Percentiles rank a stretch among this genome's conserved stretches.
These are phyloP conservation scores for Geotrichum klebahnii DNA, from an alignment of 1,139 yeast genomes.

Conservation along the genomic window DNA sequence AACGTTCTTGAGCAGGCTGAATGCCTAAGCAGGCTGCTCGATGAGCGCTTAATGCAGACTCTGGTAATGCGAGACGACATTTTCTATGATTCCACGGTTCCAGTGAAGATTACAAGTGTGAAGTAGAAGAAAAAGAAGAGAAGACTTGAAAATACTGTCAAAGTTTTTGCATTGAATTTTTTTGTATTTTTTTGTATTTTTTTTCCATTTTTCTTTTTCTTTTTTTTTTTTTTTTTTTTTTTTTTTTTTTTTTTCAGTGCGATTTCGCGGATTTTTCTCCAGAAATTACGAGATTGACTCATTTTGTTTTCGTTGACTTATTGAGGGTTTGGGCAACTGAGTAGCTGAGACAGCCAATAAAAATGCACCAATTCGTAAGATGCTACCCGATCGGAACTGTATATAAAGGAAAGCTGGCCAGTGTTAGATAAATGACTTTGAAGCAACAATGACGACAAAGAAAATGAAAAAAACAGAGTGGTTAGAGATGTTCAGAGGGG, in stretches of 20 bases:
- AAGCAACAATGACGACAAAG: too few relatives aligned
- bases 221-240: not conserved
- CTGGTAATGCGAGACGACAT: slow-evolving; percentile 8
- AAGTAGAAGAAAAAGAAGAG: not conserved
- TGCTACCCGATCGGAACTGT: too few relatives aligned
- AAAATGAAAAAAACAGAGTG: too few relatives aligned
- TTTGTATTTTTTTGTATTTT: not conserved
- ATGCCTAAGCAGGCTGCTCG: not conserved
- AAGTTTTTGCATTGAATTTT: not conserved
- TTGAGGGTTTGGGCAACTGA: not conserved
- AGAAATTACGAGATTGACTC: not conserved
- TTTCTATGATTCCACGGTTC: not conserved
- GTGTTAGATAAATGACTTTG: too few relatives aligned
- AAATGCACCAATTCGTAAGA: not conserved
- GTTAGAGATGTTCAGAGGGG: too few relatives aligned
- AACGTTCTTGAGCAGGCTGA: not conserved
- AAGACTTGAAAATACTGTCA: not conserved
- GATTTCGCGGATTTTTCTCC: not conserved
- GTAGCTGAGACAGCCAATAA: not conserved
- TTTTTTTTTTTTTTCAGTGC: not conserved
- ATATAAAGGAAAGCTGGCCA: too few relatives aligned
- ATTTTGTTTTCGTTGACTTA: not conserved
- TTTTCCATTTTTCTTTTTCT: not conserved
- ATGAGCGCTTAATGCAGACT: slow-evolving; percentile 6
- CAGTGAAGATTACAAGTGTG: too few relatives aligned